Base-by-base conservation (phyloP, 1,139 yeast species). In the Arxiozyma slooffiae region DNA sequence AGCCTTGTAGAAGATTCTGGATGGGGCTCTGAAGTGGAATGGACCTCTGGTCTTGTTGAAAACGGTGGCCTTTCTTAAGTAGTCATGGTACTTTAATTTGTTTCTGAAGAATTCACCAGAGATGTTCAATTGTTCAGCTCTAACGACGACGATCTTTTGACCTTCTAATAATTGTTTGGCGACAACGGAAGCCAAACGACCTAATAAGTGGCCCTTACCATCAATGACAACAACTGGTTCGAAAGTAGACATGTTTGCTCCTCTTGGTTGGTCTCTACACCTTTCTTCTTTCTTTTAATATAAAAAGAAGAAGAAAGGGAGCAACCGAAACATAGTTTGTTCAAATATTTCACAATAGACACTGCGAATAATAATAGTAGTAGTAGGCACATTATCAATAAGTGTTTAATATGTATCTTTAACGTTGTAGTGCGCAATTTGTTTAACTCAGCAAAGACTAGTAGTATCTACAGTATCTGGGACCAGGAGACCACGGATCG, bases 1-100 rank as follows among this genome's bases (percentile, higher is more conserved):
- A 71, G 98, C 97, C 86, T 92, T 92, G 94, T 89, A 90, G 79
- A 92, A 88, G 78, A 92, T 89, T 81, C 97, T 89, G 61, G 97
- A 89, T 76, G 98, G 99, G 61, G 99, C 99, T 80, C 97, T 92
- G 96, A 92, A 92, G 77, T 92, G 99, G 97, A 92, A 94, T 73
- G 97, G 97, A 80, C 98, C 99, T 76, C 89, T 87, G 70, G 82
- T 84, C 81, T 89, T 89, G 95, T 92, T 92, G 92, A 77, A 92
- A 80, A 96, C 87, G 74, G 98, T 88, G 69, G 95, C 86, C 84
- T 92, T 92, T 85, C 98, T 90, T 77, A 92, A 86, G 90, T 90
- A 92, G 76, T 95, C 98, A 78, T 90, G 97, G 92, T 88, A 92
- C 87, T 92, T 92, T 77, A 90, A 85, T 81, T 92, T 92, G 85